Evolutionary conservation across 164 flowering plant genomes (phyloP).

Genomic region (Sedum album): DNA sequence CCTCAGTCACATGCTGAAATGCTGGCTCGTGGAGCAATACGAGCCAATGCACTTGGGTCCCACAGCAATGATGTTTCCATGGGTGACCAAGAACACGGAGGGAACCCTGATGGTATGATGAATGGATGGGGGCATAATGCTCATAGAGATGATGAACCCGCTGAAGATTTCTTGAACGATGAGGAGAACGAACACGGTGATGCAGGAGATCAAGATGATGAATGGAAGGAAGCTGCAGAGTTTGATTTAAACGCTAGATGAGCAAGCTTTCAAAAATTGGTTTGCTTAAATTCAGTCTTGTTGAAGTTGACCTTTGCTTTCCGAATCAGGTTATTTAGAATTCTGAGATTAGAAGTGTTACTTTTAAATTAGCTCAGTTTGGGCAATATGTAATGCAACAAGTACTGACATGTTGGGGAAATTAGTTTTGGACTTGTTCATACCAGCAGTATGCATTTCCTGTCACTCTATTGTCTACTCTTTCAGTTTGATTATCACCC

Average conservation of each 20-base stretch:
- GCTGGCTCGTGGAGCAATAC: not conserved
- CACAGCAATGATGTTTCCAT: conserved; percentile 15
- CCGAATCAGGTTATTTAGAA: too few relatives aligned
- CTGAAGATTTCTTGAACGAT: conserved; percentile 56
- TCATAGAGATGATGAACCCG: conserved; percentile 83
- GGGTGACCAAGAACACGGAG: conserved; percentile 48
- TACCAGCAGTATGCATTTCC: too few relatives aligned
- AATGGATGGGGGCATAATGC: conserved; percentile 44
- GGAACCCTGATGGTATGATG: conserved; percentile 20
- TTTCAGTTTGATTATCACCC: too few relatives aligned
- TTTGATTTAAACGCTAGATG: conserved; percentile 4
- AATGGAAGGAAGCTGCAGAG: conserved; percentile 3
- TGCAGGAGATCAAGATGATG: not conserved
- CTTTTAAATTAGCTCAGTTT: too few relatives aligned
- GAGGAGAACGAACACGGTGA: conserved; percentile 6
- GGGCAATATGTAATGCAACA: too few relatives aligned
- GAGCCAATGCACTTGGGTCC: not conserved
- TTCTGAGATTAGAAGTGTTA: too few relatives aligned
- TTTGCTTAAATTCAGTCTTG: too few relatives aligned
- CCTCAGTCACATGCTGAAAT: conserved; percentile 42
- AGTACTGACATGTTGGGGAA: too few relatives aligned
- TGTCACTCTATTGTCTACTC: too few relatives aligned
- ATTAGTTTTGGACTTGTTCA: too few relatives aligned
- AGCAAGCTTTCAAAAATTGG: too few relatives aligned
- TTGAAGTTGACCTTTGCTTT: too few relatives aligned